Conservation (phyloP, 2,329 filamentous ascomycete genomes). For the Orbilia ellipsospora region DNA sequence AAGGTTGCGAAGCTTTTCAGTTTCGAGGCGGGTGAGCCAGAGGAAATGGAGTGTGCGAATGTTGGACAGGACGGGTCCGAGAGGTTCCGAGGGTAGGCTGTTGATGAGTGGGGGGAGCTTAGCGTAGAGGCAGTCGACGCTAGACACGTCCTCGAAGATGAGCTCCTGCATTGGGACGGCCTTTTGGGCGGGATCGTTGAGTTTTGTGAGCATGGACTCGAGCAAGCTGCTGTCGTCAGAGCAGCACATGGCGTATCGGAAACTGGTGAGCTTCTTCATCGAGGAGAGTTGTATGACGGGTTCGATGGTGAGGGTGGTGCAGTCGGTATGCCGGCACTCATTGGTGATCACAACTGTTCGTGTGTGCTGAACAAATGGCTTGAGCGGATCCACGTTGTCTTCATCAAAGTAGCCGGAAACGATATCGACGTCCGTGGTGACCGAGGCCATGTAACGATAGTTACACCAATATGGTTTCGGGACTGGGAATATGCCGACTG, state of each 20-base stretch:
- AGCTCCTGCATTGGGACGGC: slow-evolving; percentile 49
- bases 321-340: slow-evolving; percentile 50
- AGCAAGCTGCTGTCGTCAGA: slow-evolving; percentile 50
- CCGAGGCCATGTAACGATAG: slow-evolving; percentile 52
- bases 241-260: slow-evolving; percentile 54
- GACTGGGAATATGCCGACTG: slow-evolving; percentile 51
- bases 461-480: slow-evolving; percentile 53
- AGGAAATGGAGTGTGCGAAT: slow-evolving; percentile 53
- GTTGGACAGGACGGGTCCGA: slow-evolving; percentile 46
- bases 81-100: slow-evolving; percentile 23
- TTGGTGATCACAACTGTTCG: slow-evolving; percentile 49
- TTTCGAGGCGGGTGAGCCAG: slow-evolving; percentile 51
- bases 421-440: slow-evolving; percentile 44
- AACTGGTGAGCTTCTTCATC: slow-evolving; percentile 54
- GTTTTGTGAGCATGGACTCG: slow-evolving; percentile 50
- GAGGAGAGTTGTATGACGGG: slow-evolving; percentile 47
- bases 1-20: slow-evolving; percentile 48
- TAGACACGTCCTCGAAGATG: slow-evolving; percentile 53
- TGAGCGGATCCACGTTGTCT: slow-evolving; percentile 28
- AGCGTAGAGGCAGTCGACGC: slow-evolving; percentile 48
- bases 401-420: slow-evolving; percentile 49
- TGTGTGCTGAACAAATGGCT: slow-evolving; percentile 47
- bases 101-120: slow-evolving; percentile 32
- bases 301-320: slow-evolving; percentile 50
- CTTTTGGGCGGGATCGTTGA: slow-evolving; percentile 40